Percentiles rank a stretch among this genome's conserved stretches.
phyloP scores from a whole-genome alignment of 2,329 filamentous ascomycete species.

The Sclerotinia borealis region DNA sequence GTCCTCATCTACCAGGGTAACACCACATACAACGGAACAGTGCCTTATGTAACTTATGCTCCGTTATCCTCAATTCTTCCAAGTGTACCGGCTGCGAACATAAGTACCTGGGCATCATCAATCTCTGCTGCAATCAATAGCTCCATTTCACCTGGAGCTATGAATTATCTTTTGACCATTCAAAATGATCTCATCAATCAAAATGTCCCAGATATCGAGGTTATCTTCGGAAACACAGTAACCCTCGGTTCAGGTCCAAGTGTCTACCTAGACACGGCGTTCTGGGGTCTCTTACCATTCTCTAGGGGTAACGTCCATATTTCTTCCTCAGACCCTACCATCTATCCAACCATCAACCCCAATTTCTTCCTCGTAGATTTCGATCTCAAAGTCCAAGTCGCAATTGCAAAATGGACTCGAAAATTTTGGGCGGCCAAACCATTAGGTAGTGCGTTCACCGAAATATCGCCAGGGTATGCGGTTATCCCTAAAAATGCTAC shows the following conservation, averaged over 20 bases:
- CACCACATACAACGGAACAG: slow-evolving; percentile 21
- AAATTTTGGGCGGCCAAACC: slow-evolving; percentile 13
- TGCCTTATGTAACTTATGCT: slow-evolving; percentile 15
- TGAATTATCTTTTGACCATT: slow-evolving; percentile 38
- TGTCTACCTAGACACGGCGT: slow-evolving; percentile 33
- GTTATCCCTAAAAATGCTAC: slow-evolving; percentile 14
- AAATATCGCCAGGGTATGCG: slow-evolving; percentile 13
- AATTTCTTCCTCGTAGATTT: slow-evolving; percentile 39
- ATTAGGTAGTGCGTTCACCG: neutral
- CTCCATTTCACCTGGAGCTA: slow-evolving; percentile 27
- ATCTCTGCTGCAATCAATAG: slow-evolving; percentile 24
- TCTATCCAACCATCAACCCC: slow-evolving; percentile 38
- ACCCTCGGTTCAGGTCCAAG: slow-evolving; percentile 15
- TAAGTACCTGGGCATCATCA: neutral
- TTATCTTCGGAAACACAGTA: slow-evolving; percentile 33
- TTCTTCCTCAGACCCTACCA: slow-evolving; percentile 32
- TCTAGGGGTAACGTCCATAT: slow-evolving; percentile 41
- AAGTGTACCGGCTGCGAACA: neutral
- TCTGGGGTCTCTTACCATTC: slow-evolving; percentile 38
- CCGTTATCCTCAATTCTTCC: slow-evolving; percentile 20
- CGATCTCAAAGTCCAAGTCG: slow-evolving; percentile 33
- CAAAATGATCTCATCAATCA: slow-evolving; percentile 44
- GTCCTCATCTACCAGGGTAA: neutral
- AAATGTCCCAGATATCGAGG: slow-evolving; percentile 42
- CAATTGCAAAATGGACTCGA: slow-evolving; percentile 16